phyloP scores from a whole-genome alignment of 2,329 filamentous ascomycete genomes.

The Aspergillus sp. region DNA sequence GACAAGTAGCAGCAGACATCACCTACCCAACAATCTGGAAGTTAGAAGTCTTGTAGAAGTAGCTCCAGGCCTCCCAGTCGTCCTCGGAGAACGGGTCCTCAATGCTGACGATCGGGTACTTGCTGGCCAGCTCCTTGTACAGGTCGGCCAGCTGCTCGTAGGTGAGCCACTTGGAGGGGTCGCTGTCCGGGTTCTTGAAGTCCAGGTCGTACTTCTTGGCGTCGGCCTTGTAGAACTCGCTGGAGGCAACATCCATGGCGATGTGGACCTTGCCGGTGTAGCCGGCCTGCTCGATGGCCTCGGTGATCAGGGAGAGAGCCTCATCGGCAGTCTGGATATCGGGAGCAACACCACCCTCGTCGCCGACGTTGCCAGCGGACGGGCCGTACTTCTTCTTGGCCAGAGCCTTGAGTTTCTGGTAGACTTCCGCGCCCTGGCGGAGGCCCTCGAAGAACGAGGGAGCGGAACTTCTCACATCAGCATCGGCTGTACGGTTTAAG shows the following conservation, averaged over 20 bases:
- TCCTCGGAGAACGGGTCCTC: conserved; percentile 99
- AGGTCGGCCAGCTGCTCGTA: conserved; percentile 93
- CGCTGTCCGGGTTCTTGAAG: conserved; percentile 99
- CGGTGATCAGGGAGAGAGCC: conserved; percentile 90
- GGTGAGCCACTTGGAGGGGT: conserved; percentile 94
- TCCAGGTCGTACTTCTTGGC: conserved; percentile 99
- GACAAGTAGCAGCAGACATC: no score
- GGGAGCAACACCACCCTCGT: conserved; percentile 98
- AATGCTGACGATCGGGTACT: conserved; percentile 98
- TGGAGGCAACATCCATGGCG: conserved; percentile 97
- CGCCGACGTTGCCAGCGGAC: conserved; percentile 96
- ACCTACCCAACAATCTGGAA: conserved; percentile 82
- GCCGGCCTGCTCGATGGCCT: conserved; percentile 86
- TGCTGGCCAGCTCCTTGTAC: conserved; percentile 78
- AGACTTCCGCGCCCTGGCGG: conserved; percentile 93
- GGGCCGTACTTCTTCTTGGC: conserved; percentile 99
- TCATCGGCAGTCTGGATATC: conserved; percentile 97
- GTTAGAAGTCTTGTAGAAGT: conserved; percentile 99
- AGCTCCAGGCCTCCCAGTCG: conserved; percentile 99
- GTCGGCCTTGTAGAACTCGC: conserved; percentile 97
- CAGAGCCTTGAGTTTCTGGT: conserved; percentile 92
- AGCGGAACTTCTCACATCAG: conserved; percentile 50
- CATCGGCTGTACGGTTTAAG: no score
- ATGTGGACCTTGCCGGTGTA: conserved; percentile 97
- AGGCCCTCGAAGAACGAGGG: conserved; percentile 91